Evolutionary conservation across 2,329 filamentous ascomycete genomes (phyloP).

Genomic region (Colletotrichum theobromicola): DNA sequence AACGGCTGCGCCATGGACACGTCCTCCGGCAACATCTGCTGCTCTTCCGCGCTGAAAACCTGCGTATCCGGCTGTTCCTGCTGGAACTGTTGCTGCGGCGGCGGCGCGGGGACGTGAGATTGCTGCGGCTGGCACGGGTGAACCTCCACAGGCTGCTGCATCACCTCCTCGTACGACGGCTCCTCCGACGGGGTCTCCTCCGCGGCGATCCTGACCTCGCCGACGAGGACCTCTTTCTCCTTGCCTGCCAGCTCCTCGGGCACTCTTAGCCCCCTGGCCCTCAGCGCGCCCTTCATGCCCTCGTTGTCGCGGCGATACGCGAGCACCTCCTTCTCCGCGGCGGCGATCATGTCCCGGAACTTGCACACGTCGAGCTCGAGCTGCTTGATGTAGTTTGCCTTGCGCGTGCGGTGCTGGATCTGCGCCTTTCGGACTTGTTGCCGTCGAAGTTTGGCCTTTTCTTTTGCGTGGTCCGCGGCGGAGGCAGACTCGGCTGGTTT

Average conservation of each 20-base stretch:
- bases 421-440: constrained; percentile 60
- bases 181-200: neutral
- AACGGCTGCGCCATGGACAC: neutral
- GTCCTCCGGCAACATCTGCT: constrained; percentile 10
- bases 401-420: constrained; percentile 60
- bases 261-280: constrained; percentile 23
- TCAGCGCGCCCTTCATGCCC: constrained; percentile 41
- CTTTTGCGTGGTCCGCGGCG: constrained; percentile 23
- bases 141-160: neutral
- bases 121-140: neutral
- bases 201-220: neutral
- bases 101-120: neutral
- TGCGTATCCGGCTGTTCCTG: neutral
- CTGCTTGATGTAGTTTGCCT: constrained; percentile 59
- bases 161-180: neutral
- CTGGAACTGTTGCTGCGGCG: neutral
- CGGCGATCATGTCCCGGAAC: constrained; percentile 52
- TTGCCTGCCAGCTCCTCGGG: neutral
- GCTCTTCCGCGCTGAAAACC: neutral
- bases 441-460: constrained; percentile 52
- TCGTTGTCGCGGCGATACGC: constrained; percentile 48
- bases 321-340: constrained; percentile 42
- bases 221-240: neutral
- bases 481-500: neutral
- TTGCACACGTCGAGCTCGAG: constrained; percentile 56